Base-by-base conservation (phyloP, 2,329 filamentous ascomycete genomes). In the Sclerotinia minor region DNA sequence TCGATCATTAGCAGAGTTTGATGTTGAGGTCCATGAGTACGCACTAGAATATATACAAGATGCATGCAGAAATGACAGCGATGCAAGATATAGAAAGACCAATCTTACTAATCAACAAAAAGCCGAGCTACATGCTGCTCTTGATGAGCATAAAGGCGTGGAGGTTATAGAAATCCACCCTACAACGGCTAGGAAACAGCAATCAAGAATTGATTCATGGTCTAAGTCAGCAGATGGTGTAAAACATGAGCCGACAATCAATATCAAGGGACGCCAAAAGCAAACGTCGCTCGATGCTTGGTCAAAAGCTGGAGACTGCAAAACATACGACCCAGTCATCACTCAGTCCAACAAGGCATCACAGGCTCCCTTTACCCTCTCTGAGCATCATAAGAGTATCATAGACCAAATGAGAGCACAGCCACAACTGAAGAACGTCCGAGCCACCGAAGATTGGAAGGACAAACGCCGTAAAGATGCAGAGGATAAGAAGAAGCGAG, bases 31-130 rank as follows among this genome's bases (percentile, higher is more conserved):
- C 41, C 85, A 88, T 49, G 77, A 84, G 19, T 82, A 82, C 5
- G 83, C 89, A 2, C 81, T 86, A 38, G 80, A 81, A 44, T 87
- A 85, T 72, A 88, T 94, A 71, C 83, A 85, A 66, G 87, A 89
- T 74, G 88, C 89, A 49, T 82, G 91, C 67, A 87, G 69, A 83
- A 84, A 68, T 80, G 83, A 47, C 79, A 82, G 64, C 83, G 86
- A 76, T 80, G 82, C 76, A 84, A 78, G 85, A 70, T 79, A 83
- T 26, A 85, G 89, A 71, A 89, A 86, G 74, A 96, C 94, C 2
- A 97, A 96, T 73, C 80, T 98, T 72, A 91, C 86, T 17, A 85
- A 87, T 47, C 88, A 90, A 67, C 93, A 98, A 76, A 92, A 94
- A 72, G 94, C 94, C 15, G 92, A 97, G 79, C 82, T 98, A 47